Evolutionary conservation across 768 basidiomycete species (phyloP), one percentile per base, ranked within the genome.

Genomic region (Pisolithus tinctorius): DNA sequence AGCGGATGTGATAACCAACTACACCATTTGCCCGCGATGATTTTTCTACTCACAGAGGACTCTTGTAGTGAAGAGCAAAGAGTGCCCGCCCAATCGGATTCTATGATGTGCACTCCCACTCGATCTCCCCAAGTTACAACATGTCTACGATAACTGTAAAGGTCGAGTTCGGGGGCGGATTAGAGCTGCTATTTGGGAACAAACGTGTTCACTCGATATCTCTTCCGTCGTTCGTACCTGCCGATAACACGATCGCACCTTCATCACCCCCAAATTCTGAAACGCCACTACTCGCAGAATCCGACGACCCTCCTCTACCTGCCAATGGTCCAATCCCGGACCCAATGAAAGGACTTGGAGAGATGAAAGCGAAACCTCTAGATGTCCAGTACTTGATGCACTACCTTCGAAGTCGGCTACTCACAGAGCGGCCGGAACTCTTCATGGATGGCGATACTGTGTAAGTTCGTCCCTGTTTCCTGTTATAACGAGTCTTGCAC

Each of bases 371-470:
- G 29, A 75, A 74, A 54, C 73, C 78, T 6, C 71, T 78, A 7
- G 83, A 91, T 61, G 70, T 98, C 55, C 70, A 79, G 3, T 90
- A 83, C 63, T 76, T 99, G 41, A 84, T 98, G 23, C 76, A 79
- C 52, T 82, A 88, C 69, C 76, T 99, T 55, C 78, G 83, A 49
- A 78, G 85, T 52, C 80, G 85, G 58, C 66, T 93, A 52, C 74
- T 99, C 59, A 86, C 80, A 58, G 93, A 94, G 62, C 74, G 96
- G 16, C 80, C 79, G 23, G 94, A 96, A 63, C 72, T 99, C 54
- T 99, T 99, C 66, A 75, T 89, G 49, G 93, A 97, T 50, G 82
- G 83, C 9, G 81, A 78, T 17, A 92, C 86, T 26, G 88, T 97
- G 94, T 96, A 67, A 62, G 85, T 75, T 6, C 47, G 34, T 42